A percentile compares a stretch with the other conserved stretches of the same genome.
These are phyloP conservation scores for Pichia deserticola DNA, from an alignment of 805 yeast genomes.

Conservation along the genomic window DNA sequence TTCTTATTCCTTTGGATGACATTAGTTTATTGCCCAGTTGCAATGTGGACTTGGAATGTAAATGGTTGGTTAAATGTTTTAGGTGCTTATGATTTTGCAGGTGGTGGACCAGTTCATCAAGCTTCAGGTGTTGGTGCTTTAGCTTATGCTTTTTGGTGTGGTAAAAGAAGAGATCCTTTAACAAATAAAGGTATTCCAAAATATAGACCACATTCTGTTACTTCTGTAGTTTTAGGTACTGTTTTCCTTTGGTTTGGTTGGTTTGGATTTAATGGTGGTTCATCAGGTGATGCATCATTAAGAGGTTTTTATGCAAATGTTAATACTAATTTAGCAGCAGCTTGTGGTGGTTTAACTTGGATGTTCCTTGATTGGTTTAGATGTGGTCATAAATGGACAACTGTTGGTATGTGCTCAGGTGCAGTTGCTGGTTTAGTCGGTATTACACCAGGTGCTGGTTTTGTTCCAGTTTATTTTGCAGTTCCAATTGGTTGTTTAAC, in stretches of 20 bases:
- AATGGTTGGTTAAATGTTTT: conserved; percentile 81
- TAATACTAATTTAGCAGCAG: conserved; percentile 91
- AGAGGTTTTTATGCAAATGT: conserved; percentile 93
- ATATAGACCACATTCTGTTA: conserved; percentile 90
- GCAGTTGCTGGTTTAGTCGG: conserved; percentile 91
- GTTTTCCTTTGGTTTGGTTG: conserved; percentile 97
- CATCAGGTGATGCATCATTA: conserved; percentile 87
- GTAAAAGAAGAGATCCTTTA: conserved; percentile 83
- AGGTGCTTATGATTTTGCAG: conserved; percentile 93
- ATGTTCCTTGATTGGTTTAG: conserved; percentile 83
- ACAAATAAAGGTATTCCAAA: conserved; percentile 67
- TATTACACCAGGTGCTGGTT: conserved; percentile 96
- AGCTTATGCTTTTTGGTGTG: conserved; percentile 85
- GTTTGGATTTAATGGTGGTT: conserved; percentile 99
- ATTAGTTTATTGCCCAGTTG: conserved; percentile 91
- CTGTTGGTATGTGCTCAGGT: conserved; percentile 92
- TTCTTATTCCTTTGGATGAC: conserved; percentile 93
- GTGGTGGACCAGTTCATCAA: conserved; percentile 98
- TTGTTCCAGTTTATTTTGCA: conserved; percentile 85
- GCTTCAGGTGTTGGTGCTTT: conserved; percentile 91
- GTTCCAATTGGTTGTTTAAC: conserved; percentile 77
- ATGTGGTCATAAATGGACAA: conserved; percentile 84
- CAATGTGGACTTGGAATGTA: conserved; percentile 96
- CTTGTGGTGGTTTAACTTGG: conserved; percentile 91
- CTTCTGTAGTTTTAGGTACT: conserved; percentile 87